Base-by-base conservation (phyloP, 2,329 filamentous ascomycete genomes). In the Fusarium euwallaceae region DNA sequence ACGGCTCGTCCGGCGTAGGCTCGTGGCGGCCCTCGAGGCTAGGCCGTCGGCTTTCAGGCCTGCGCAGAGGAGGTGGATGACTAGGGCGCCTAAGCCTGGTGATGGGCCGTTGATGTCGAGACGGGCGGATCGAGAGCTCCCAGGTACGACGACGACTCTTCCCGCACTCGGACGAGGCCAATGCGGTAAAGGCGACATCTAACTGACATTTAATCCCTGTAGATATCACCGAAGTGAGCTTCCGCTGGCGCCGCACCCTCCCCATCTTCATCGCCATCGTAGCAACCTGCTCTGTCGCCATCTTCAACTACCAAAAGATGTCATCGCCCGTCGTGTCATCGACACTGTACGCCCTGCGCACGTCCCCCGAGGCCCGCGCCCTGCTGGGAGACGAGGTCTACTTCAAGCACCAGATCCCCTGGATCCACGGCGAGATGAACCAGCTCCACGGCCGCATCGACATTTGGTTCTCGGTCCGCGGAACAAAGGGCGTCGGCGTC, bases 221-320 rank as follows among this genome's bases (percentile, higher is more conserved):
- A 86, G 86, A 86, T 74, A 79, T 88, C 67, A 79, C 84, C 64
- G 81, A 84, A 67, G 81, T 83, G 66, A 81, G 80, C 59, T 90
- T 90, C 81, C 87, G 88, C 76, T 95, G 93, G 93, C 81, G 88
- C 65, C 89, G 90, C 78, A 95, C 94, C 1, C 84, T 98, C 37
- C 96, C 96, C 64, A 86, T 97, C 81, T 98, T 98, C 88, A 82
- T 93, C 63, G 83, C 89, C 73, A 86, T 94, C 73, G 91, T 98
- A 77, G 89, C 90, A 59, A 87, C 88, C 65, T 93, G 92, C 76
- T 92, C 92, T 75, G 86, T 97, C 70, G 94, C 93, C 77, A 98
- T 99, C 84, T 98, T 99, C 93, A 99, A 99, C 89, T 98, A 99
- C 90, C 96, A 99, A 83, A 98, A 98, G 84, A 91, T 92, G 67